These are phyloP conservation scores for Pleurotus giganteus DNA, from an alignment of 768 basidiomycete genomes.

Conservation along the genomic window DNA sequence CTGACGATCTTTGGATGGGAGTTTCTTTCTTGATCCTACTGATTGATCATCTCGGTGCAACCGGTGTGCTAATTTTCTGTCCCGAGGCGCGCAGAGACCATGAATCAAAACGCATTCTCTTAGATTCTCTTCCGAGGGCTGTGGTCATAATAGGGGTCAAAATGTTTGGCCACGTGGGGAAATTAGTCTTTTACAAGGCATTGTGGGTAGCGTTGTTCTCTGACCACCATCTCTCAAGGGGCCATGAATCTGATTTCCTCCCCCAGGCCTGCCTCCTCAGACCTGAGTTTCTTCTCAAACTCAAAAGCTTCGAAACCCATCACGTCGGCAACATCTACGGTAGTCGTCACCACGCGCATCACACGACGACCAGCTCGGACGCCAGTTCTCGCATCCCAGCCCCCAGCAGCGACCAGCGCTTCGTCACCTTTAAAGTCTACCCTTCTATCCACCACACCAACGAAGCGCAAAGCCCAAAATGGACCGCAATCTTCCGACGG, in stretches of 20 bases:
- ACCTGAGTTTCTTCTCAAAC: constrained; percentile 30
- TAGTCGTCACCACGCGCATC: constrained; percentile 31
- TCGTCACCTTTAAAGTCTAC: constrained; percentile 27
- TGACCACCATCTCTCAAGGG: constrained; percentile 1
- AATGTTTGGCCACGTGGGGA: neutral
- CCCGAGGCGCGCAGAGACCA: no score
- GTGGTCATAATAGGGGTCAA: no score
- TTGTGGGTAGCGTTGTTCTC: constrained; percentile 2
- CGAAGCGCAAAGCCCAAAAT: constrained; percentile 35
- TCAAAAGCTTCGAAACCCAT: constrained; percentile 24
- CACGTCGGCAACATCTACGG: constrained; percentile 27
- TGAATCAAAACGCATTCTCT: no score
- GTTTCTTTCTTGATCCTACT: no score
- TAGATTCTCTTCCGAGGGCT: no score
- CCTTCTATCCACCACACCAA: constrained; percentile 20
- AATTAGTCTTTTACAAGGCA: neutral
- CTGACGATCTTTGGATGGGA: no score
- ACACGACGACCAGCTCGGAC: constrained; percentile 20
- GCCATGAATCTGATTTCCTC: constrained; percentile 21
- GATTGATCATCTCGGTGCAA: no score
- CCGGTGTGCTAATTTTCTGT: no score
- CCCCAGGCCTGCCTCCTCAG: constrained; percentile 20
- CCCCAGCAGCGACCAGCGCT: constrained; percentile 19
- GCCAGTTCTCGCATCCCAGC: constrained; percentile 15
- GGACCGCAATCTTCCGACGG: constrained; percentile 8